Base-by-base conservation (phyloP, 345 rosid genomes). In the Anacardium occidentale region DNA sequence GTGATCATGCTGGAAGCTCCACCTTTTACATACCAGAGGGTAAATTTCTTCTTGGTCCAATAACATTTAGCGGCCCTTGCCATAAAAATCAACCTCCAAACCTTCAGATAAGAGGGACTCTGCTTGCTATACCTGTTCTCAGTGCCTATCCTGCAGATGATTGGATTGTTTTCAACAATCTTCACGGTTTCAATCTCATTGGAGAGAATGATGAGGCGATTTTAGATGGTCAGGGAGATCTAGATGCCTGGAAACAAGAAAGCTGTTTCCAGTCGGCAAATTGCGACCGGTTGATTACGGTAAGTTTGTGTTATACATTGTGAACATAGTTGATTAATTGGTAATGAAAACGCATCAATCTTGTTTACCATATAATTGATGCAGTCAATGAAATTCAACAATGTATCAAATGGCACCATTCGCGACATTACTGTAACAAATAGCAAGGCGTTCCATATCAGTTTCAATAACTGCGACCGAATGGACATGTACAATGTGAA, bases 401-500 rank as follows among this genome's bases (percentile, higher is more conserved):
- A 82, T 63, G 81, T 88, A 48, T 83, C 87, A 4, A 0, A 71
- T 32, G 90, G 85, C 22, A 68, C 37, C 0, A 76, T 88, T 73
- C 74, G 80, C 70, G 56, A 77, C 64, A 79, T 88, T 51, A 47
- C 76, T 21, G 34, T 83, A 32, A 22, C 70, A 21, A 81, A 89
- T 18, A 64, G 85, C 68, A 86, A 86, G 69, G 84, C 83, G 24
- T 89, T 86, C 76, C 90, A 89, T 42, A 15, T 85, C 22, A 70
- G 62, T 44, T n/a, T 86, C 62, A 50, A 77, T 63, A 20, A 12
- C 42, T 71, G 86, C 74, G 18, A 76, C 24, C 29, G 76, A 78
- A 66, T 89, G 32, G 6, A 50, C n/a, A 70, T 86, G 13, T 13
- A 74, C 48, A 66, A 76, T 62, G 34, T 86, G 56, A 77, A 18